Evolutionary conservation across 179 eudicot species (phyloP).

Genomic region (Monotropa hypopitys): DNA sequence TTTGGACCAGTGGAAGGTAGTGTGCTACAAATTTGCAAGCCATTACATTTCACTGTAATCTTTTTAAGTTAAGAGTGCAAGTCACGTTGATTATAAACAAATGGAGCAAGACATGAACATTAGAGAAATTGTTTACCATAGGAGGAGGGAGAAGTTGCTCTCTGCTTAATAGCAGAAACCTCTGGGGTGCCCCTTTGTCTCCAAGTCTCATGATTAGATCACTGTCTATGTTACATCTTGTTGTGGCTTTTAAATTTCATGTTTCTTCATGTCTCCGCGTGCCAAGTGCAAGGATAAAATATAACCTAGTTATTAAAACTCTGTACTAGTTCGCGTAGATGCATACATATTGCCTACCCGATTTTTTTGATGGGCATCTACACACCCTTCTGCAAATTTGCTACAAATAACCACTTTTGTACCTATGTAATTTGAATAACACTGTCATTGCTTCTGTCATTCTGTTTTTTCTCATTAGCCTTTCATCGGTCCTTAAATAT

Average conservation of each 20-base stretch:
- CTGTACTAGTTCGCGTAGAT: neutral
- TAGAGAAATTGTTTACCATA: neutral
- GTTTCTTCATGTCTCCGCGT: neutral
- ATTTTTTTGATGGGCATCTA: neutral
- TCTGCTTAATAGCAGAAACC: neutral
- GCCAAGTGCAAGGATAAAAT: neutral
- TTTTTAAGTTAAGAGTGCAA: neutral
- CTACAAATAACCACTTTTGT: neutral
- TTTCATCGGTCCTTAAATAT: neutral
- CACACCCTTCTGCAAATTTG: neutral
- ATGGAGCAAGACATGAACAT: neutral
- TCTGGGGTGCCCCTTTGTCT: neutral
- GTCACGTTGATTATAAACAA: neutral
- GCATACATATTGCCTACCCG: neutral
- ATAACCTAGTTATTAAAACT: too few species aligned
- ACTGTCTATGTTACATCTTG: neutral
- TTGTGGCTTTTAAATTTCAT: neutral
- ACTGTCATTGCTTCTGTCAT: neutral
- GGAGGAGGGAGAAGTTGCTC: too few species aligned
- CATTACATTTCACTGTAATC: neutral
- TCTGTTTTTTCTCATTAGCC: neutral
- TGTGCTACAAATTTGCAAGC: neutral
- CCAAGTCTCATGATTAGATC: neutral
- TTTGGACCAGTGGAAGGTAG: slow-evolving; percentile 6
- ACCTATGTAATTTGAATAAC: neutral